Base-by-base conservation (phyloP, 2,329 filamentous ascomycete genomes). In the Phyllosticta citribraziliensis region DNA sequence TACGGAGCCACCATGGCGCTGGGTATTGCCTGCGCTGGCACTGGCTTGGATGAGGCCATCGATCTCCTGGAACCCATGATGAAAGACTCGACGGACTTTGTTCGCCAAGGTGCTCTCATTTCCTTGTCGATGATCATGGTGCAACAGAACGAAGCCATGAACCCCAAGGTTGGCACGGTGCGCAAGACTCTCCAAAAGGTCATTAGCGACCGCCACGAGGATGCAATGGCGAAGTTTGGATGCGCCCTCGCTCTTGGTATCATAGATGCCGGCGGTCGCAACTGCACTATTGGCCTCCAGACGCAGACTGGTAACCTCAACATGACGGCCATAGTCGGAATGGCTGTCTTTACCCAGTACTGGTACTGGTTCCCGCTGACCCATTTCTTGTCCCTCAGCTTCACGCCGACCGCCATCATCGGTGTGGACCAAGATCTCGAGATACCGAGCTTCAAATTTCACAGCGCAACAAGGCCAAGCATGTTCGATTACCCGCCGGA, bases 321-420 rank as follows among this genome's bases (percentile, higher is more conserved):
- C 80, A 97, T 99, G 92, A 86, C 92, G 19, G 95, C 91, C 64
- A 96, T 99, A 66, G 92, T 99, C 19, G 95, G 94, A 67, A 96
- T 96, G 86, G 93, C 91, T 27, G 89, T 99, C 59, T 99, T 99
- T 77, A 96, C 92, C 9, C 94, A 99, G 74, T 99, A 99, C 80
- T 99, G 94, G 94, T 99, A 99, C 80, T 99, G 94, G 94, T 99
- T 99, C 84, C 94, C 94, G 63, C 88, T 97, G 69, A 96, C 94
- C 30, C 94, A 99, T 76, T 99, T 99, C 84, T 75, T 99, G 62
- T 95, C 93, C 0, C 82, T 99, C 64, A 92, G 91, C 70, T 97
- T 99, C 77, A 91, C 90, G n/a, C 94, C 94, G 1, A 99, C 95
- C 1, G 89, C 94, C 1, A 89, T 99, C 70, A 97, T 97, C 68